Percentiles rank a stretch among this genome's conserved stretches.
Evolutionary conservation across 352 stramenopile species (phyloP).

Genomic region (Globisporangium paroecandrum): DNA sequence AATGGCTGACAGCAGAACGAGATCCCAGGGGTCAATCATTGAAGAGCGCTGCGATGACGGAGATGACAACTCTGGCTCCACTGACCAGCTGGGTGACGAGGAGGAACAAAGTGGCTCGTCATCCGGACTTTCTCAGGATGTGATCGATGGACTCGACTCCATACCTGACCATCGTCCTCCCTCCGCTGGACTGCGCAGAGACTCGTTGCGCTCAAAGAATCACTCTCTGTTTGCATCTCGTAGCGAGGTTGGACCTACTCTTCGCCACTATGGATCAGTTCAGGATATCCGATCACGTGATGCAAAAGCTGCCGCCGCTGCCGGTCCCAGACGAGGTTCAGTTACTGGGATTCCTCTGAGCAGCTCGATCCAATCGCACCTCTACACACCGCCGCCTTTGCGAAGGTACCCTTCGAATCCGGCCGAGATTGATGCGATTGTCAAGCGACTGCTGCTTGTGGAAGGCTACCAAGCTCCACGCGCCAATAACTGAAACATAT

Average conservation of each 20-base stretch:
- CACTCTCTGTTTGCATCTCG: background rate
- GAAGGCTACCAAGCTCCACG: constrained; percentile 45
- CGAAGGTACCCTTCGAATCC: constrained; percentile 34
- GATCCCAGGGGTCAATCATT: constrained; percentile 11
- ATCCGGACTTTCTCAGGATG: constrained; percentile 3
- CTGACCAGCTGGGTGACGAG: constrained; percentile 12
- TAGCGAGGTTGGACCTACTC: background rate
- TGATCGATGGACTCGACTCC: background rate
- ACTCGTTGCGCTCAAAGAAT: background rate
- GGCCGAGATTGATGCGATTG: constrained; percentile 40
- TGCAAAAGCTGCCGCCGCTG: background rate
- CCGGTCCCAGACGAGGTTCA: constrained; percentile 8
- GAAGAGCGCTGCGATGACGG: background rate
- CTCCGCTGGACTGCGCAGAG: background rate
- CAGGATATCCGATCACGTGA: background rate
- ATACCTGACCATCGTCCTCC: background rate
- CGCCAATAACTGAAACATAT: background rate
- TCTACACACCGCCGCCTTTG: constrained; percentile 6
- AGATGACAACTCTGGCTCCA: background rate
- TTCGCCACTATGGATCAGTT: constrained; percentile 1
- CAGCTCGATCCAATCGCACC: background rate
- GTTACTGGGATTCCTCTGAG: constrained; percentile 11
- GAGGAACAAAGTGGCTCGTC: constrained; percentile 24
- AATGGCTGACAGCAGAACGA: background rate
- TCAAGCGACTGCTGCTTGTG: constrained; percentile 43